Conservation (phyloP, 2,329 filamentous ascomycete genomes). For the Phialocephala sp. region DNA sequence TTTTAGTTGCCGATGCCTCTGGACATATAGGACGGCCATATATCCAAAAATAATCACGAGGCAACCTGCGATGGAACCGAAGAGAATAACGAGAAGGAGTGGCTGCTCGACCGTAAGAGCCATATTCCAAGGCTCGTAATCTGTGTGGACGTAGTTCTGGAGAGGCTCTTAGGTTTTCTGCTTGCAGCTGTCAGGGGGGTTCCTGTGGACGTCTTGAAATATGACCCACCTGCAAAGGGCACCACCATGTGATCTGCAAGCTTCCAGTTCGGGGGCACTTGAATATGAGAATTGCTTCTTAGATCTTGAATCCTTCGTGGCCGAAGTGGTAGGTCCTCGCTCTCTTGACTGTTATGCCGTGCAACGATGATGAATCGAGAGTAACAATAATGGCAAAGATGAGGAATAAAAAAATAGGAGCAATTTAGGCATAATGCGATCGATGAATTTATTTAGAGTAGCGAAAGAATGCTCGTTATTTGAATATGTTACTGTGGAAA, state of each 20-base stretch:
- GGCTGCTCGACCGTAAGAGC: slow-evolving; percentile 27
- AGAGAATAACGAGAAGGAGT: slow-evolving; percentile 30
- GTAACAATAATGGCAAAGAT: background rate
- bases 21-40: slow-evolving; percentile 27
- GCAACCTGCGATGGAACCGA: slow-evolving; percentile 26
- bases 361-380: background rate
- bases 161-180: background rate
- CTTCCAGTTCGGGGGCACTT: background rate
- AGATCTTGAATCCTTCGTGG: background rate
- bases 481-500: background rate
- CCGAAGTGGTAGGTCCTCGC: background rate
- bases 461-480: background rate
- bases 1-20: slow-evolving; percentile 17
- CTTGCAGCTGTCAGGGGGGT: background rate
- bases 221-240: background rate
- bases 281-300: background rate
- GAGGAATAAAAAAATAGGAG: background rate
- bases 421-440: background rate
- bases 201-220: background rate
- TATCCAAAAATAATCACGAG: slow-evolving; percentile 27
- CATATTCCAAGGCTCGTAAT: slow-evolving; percentile 18
- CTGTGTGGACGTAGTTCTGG: background rate
- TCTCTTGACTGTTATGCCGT: background rate
- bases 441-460: background rate
- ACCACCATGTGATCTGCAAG: background rate